phyloP scores from a whole-genome alignment of 495 filamentous ascomycete genomes.

The Paragyromitra xinjiangensis region DNA sequence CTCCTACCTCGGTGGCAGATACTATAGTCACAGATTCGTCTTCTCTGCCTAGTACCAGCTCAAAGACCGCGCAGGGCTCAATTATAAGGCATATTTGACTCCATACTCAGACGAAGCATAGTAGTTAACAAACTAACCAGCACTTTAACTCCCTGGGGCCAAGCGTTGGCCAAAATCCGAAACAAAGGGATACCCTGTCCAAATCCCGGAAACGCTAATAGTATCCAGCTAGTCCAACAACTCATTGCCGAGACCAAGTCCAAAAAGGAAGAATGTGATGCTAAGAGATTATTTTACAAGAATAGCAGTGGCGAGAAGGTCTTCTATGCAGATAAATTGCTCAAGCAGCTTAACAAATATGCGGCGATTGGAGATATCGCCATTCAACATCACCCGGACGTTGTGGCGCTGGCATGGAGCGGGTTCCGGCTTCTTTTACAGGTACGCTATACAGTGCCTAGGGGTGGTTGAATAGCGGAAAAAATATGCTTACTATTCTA shows the following conservation, averaged over 20 bases:
- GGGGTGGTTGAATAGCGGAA: not conserved
- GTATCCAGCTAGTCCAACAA: not conserved
- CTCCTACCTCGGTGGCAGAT: not conserved
- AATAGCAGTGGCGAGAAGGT: not conserved
- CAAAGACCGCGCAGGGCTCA: not conserved
- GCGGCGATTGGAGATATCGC: conserved; percentile 34
- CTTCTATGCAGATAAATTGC: not conserved
- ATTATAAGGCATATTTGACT: not conserved
- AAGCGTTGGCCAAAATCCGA: not conserved
- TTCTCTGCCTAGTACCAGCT: not conserved
- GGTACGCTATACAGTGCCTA: not conserved
- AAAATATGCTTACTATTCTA: not conserved
- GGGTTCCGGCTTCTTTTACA: conserved; percentile 20
- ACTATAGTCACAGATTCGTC: not conserved
- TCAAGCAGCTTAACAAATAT: conserved; percentile 31
- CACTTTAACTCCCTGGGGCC: not conserved
- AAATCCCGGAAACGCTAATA: not conserved
- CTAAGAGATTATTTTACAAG: conserved; percentile 11
- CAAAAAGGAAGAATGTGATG: conserved; percentile 11
- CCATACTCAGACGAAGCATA: not conserved
- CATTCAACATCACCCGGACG: conserved; percentile 28
- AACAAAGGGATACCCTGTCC: not conserved
- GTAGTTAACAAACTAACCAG: not conserved
- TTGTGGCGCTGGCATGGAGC: conserved; percentile 30
- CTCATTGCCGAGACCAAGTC: conserved; percentile 3